Conservation (phyloP, 2,329 filamentous ascomycete genomes). For the Fusarium xyrophilum region DNA sequence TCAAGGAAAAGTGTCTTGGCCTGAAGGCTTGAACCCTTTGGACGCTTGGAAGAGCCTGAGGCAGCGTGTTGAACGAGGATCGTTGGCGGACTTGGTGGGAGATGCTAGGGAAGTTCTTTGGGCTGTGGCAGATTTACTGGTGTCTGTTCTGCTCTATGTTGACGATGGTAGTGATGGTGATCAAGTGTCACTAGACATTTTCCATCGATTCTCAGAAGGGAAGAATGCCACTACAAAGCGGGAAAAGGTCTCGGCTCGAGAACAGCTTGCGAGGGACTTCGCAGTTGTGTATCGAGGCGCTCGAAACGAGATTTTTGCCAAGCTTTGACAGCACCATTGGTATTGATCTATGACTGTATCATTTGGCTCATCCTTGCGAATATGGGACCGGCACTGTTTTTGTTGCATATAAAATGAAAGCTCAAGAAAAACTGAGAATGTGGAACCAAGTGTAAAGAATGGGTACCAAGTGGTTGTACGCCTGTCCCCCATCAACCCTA, state of each 20-base stretch:
- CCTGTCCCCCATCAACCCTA: not conserved
- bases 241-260: constrained; percentile 23
- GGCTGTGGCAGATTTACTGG: constrained; percentile 52
- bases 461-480: not conserved
- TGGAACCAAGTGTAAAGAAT: not conserved
- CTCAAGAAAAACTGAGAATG: not conserved
- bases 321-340: constrained; percentile 31
- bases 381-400: not conserved
- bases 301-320: constrained; percentile 17
- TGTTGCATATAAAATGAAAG: not conserved
- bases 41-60: constrained; percentile 52
- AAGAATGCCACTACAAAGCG: constrained; percentile 33
- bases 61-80: constrained; percentile 44
- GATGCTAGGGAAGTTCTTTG: constrained; percentile 56
- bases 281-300: constrained; percentile 48
- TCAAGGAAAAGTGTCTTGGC: constrained; percentile 35
- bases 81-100: constrained; percentile 51
- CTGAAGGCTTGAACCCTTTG: constrained; percentile 42
- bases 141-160: constrained; percentile 52
- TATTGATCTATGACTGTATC: not conserved
- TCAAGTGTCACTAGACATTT: constrained; percentile 49
- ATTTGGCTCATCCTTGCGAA: not conserved
- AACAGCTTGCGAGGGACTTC: constrained; percentile 45
- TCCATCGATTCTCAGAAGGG: constrained; percentile 48
- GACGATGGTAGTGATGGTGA: constrained; percentile 51